Conservation (phyloP, 352 stramenopile species). For the Synura sp. region DNA sequence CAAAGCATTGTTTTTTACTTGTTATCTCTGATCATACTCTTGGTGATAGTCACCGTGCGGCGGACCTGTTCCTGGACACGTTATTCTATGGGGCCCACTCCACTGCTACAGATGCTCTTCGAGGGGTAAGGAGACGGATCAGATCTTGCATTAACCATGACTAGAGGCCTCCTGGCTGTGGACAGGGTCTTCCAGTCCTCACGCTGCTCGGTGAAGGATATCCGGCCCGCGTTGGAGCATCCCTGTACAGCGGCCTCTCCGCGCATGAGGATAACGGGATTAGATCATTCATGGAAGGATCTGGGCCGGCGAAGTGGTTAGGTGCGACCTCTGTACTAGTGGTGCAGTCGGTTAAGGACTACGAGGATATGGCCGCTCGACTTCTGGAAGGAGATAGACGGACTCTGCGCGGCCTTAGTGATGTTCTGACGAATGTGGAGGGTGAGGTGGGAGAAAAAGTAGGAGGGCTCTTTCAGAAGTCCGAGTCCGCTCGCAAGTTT, state of each 20-base stretch:
- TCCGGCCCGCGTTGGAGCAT: slow-evolving; percentile 45
- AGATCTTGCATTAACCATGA: background rate
- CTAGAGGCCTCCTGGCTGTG: background rate
- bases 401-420: no score
- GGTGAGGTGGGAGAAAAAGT: no score
- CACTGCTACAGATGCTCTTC: slow-evolving; percentile 75
- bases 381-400: background rate
- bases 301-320: background rate
- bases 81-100: slow-evolving; percentile 85
- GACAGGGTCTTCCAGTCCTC: slow-evolving; percentile 48
- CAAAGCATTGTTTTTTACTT: no score
- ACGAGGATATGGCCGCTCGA: slow-evolving; percentile 28
- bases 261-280: background rate
- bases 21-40: no score
- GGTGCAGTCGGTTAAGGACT: background rate
- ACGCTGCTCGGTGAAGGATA: slow-evolving; percentile 48
- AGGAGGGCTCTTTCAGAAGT: no score
- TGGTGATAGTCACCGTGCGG: slow-evolving; percentile 58
- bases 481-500: no score
- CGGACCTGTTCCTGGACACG: slow-evolving; percentile 82
- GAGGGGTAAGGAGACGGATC: slow-evolving; percentile 44
- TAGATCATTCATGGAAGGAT: background rate
- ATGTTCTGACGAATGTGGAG: no score
- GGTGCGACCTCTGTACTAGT: background rate
- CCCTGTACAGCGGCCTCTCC: background rate